These are phyloP conservation scores for Globisporangium emineosum DNA, from an alignment of 352 stramenopile species.

Conservation along the genomic window DNA sequence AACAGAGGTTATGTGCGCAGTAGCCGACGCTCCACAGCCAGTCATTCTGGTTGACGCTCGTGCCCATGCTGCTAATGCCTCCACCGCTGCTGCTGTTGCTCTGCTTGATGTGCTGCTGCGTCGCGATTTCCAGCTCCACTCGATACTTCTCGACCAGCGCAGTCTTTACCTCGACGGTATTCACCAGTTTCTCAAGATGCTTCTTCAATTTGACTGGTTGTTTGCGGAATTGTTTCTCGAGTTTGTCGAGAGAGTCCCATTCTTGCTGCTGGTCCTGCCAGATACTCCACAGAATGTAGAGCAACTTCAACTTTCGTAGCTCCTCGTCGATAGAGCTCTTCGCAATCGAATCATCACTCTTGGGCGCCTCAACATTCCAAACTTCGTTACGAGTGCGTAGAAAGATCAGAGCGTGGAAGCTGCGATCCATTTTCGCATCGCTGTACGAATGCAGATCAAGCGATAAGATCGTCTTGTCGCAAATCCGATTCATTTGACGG, in stretches of 20 bases:
- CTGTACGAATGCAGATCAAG: slow-evolving; percentile 12
- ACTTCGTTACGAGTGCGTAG: slow-evolving; percentile 38
- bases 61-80: background rate
- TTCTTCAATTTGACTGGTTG: slow-evolving; percentile 10
- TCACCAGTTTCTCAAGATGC: slow-evolving; percentile 19
- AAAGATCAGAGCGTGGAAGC: slow-evolving; percentile 57
- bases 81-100: background rate
- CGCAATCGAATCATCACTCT: background rate
- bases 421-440: slow-evolving; percentile 10
- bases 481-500: slow-evolving; percentile 48
- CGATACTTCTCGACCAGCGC: slow-evolving; percentile 38
- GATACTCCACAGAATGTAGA: slow-evolving; percentile 39
- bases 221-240: slow-evolving; percentile 38
- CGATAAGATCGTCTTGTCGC: slow-evolving; percentile 47
- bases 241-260: slow-evolving; percentile 29
- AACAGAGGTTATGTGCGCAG: slow-evolving; percentile 62
- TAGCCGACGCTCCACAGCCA: slow-evolving; percentile 27
- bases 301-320: slow-evolving; percentile 11
- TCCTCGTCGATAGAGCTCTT: background rate
- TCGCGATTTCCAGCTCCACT: slow-evolving; percentile 35
- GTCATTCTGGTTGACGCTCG: background rate
- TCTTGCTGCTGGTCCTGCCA: slow-evolving; percentile 23
- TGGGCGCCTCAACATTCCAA: slow-evolving; percentile 11
- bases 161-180: slow-evolving; percentile 18
- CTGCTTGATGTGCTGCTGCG: slow-evolving; percentile 23